Percentiles rank a stretch among this genome's conserved stretches.
These are phyloP conservation scores for Fusarium sp. DNA, from an alignment of 2,329 filamentous ascomycete genomes.

Conservation along the genomic window DNA sequence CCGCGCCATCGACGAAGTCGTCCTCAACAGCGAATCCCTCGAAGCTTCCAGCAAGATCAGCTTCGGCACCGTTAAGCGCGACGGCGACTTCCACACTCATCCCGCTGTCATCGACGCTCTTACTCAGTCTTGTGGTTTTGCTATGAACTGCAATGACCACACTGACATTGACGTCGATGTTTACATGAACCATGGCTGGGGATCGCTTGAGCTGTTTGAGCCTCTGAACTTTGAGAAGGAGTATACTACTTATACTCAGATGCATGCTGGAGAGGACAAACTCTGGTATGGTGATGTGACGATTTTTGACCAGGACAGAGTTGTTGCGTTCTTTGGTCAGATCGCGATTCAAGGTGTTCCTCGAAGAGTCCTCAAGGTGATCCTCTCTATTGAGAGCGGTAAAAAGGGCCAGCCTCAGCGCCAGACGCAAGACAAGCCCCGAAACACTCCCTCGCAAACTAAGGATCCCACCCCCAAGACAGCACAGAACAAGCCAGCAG, in stretches of 20 bases:
- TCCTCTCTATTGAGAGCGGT: slow-evolving; percentile 27
- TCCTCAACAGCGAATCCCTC: slow-evolving; percentile 31
- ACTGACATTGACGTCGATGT: slow-evolving; percentile 35
- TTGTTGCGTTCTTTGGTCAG: slow-evolving; percentile 51
- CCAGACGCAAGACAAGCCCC: background rate
- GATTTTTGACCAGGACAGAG: slow-evolving; percentile 62
- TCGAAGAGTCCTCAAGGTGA: slow-evolving; percentile 33
- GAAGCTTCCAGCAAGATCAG: slow-evolving; percentile 31
- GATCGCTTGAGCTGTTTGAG: slow-evolving; percentile 32
- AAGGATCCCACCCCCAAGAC: accelerated
- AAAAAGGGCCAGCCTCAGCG: slow-evolving; percentile 28
- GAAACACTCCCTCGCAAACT: background rate
- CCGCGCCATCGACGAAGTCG: slow-evolving; percentile 35
- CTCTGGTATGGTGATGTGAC: slow-evolving; percentile 59
- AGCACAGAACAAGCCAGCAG: background rate
- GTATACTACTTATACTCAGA: slow-evolving; percentile 36
- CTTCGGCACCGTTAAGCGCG: slow-evolving; percentile 30
- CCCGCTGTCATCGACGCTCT: slow-evolving; percentile 36
- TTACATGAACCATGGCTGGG: slow-evolving; percentile 39
- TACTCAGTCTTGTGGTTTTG: slow-evolving; percentile 36
- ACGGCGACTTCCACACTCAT: slow-evolving; percentile 32
- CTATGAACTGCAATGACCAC: slow-evolving; percentile 39
- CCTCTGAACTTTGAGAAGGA: slow-evolving; percentile 31
- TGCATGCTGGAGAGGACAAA: slow-evolving; percentile 27
- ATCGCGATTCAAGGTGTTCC: slow-evolving; percentile 48